phyloP scores from a whole-genome alignment of 805 yeast species.

The Kazachstania viticola region DNA sequence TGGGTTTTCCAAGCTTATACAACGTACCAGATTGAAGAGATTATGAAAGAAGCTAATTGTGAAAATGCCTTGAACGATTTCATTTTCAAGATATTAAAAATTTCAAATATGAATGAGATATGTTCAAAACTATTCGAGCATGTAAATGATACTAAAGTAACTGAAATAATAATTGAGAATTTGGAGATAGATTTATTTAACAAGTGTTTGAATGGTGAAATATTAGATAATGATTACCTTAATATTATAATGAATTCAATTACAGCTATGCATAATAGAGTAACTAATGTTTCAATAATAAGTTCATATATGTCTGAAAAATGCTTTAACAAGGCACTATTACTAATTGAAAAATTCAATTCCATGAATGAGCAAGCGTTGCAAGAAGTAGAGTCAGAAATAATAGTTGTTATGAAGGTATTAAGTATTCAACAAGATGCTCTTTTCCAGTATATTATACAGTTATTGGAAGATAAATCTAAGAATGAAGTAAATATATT shows the following conservation, averaged over 20 bases:
- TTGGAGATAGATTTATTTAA: constrained; percentile 19
- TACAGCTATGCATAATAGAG: constrained; percentile 13
- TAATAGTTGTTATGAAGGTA: constrained; percentile 18
- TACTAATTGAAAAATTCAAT: constrained; percentile 8
- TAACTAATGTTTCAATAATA: constrained; percentile 11
- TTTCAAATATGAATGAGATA: constrained; percentile 15
- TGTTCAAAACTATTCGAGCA: constrained; percentile 19
- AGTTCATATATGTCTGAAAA: constrained; percentile 4
- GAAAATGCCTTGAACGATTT: constrained; percentile 6
- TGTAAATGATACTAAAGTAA: constrained; percentile 7
- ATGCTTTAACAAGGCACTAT: constrained; percentile 8
- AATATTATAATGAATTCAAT: constrained; percentile 15
- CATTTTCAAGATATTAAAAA: constrained; percentile 13
- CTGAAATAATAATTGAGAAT: constrained; percentile 9
- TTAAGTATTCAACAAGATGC: constrained; percentile 22
- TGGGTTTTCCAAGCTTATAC: constrained; percentile 24
- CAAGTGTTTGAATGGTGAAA: constrained; percentile 6
- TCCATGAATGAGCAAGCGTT: constrained; percentile 6
- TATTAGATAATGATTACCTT: constrained; percentile 6
- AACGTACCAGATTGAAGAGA: constrained; percentile 7
- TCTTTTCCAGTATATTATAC: no score
- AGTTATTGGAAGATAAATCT: no score
- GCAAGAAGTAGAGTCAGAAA: constrained; percentile 8
- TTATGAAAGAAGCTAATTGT: constrained; percentile 1
- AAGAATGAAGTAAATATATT: no score